Evolutionary conservation across 805 yeast genomes (phyloP).

Genomic region (Candida oleophila): DNA sequence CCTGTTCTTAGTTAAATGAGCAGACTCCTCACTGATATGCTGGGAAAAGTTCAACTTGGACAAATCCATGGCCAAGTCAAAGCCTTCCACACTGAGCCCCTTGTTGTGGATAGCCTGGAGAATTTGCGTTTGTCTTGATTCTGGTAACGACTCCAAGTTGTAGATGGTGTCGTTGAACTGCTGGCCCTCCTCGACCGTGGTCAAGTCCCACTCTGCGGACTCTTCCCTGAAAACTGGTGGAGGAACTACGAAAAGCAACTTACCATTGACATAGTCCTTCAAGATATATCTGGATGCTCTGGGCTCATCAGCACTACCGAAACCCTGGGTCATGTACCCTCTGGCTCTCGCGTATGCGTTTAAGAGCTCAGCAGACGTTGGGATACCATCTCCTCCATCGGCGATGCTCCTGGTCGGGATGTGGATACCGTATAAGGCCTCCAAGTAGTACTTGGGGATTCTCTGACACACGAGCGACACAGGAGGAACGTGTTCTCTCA

Average conservation of each 20-base stretch:
- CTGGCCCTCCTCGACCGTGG: constrained; percentile 37
- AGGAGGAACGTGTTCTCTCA: constrained; percentile 91
- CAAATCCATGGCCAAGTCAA: constrained; percentile 70
- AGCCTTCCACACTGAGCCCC: constrained; percentile 47
- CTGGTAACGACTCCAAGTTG: constrained; percentile 63
- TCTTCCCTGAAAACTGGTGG: constrained; percentile 64
- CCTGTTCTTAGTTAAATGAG: constrained; percentile 15
- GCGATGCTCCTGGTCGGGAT: constrained; percentile 71
- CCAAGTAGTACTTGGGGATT: constrained; percentile 84
- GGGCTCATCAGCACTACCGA: constrained; percentile 94
- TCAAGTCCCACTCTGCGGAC: constrained; percentile 58
- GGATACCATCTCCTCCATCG: constrained; percentile 86
- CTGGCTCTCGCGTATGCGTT: constrained; percentile 94
- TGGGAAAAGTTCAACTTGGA: constrained; percentile 74
- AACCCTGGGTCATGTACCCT: constrained; percentile 96
- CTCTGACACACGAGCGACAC: constrained; percentile 80
- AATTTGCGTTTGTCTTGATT: constrained; percentile 70
- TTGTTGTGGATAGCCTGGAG: constrained; percentile 59
- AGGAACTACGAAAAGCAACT: constrained; percentile 78
- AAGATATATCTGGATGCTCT: constrained; percentile 89
- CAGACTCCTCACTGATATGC: constrained; percentile 52
- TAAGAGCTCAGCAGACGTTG: constrained; percentile 85
- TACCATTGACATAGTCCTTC: constrained; percentile 94
- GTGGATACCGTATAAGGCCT: constrained; percentile 90
- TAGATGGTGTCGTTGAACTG: constrained; percentile 76